Base-by-base conservation (phyloP, 1,284 basidiomycete species). In the Schizophyllum commune region DNA sequence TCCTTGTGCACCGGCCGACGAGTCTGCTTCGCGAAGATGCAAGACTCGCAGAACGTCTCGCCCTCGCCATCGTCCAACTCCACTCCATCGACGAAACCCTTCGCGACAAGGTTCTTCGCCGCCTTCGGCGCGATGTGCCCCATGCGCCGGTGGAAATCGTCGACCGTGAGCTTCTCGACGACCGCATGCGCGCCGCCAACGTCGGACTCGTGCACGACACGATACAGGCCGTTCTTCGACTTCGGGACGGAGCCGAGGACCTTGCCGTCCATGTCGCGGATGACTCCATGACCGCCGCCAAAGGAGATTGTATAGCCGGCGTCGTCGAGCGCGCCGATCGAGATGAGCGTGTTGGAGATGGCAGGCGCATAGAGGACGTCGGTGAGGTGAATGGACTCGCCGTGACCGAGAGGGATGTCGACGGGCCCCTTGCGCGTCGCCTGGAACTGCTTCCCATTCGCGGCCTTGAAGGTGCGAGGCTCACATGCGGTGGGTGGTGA, bases 1-100 rank as follows among this genome's bases (percentile, higher is more conserved):
- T 58, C 66, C 62, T 68, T 71, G 11, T 58, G 22, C 33, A 72
- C 60, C 9, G 70, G 66, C 58, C 67, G 68, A 5, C 65, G 27
- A 1, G 62, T 69, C 11, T 62, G 51, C 55, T 74, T 74, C 4
- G 65, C 69, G 60, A 69, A 71, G 5, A 67, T 55, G 61, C 73
- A 74, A 2, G 71, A 67, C 20, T 74, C 68, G 61, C 71, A 74
- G 53, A 54, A 54, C 0, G 52, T 15, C 5, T 58, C 58, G 20
- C 56, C 33, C n/a, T n/a, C n/a, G 17, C 52, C 33, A 5, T 11
- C 52, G 22, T 55, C 59, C 20, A 62, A 52, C 33, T 60, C 57
- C 17, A 62, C 54, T 6, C 61, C 61, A 1, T 55, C 55, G 3
- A 60, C 59, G 33, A 60, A 56, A 13, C 27, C 61, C 9, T 60